Conservation (phyloP, 805 yeast genomes). For the Saturnispora ahearnii region DNA sequence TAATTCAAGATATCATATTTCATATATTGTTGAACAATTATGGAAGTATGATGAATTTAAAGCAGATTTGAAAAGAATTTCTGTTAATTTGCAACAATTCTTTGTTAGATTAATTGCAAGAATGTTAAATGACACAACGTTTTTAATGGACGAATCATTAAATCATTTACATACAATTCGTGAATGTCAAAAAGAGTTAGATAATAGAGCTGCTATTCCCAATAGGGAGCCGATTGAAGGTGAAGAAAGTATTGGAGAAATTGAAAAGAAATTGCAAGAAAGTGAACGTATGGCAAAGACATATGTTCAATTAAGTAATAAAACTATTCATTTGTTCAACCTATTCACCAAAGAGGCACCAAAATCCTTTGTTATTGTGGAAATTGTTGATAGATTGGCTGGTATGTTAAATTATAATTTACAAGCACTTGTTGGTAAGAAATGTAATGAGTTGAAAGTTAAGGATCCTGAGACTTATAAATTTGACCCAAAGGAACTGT, state of each 20-base stretch:
- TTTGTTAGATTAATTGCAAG: conserved; percentile 90
- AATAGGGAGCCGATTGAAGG: conserved; percentile 26
- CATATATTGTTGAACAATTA: conserved; percentile 70
- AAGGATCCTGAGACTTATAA: conserved; percentile 71
- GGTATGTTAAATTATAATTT: conserved; percentile 93
- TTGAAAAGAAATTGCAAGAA: conserved; percentile 43
- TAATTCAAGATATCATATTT: conserved; percentile 79
- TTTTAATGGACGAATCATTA: conserved; percentile 81
- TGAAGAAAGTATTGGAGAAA: conserved; percentile 55
- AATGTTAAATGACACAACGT: conserved; percentile 91
- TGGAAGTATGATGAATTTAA: conserved; percentile 71
- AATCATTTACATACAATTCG: conserved; percentile 73
- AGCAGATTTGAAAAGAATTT: conserved; percentile 57
- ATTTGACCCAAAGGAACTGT: conserved; percentile 69
- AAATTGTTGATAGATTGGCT: conserved; percentile 87
- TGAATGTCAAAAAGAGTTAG: conserved; percentile 56
- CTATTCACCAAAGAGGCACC: conserved; percentile 84
- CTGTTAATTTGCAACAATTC: conserved; percentile 64
- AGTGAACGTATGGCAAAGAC: conserved; percentile 76
- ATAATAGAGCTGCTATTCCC: conserved; percentile 28
- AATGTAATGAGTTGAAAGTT: conserved; percentile 82
- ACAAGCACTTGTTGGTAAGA: conserved; percentile 91
- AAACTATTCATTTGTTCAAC: conserved; percentile 70
- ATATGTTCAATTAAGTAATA: conserved; percentile 72
- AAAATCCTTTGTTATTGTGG: conserved; percentile 73